Percentiles rank a stretch among this genome's conserved stretches.
Evolutionary conservation across 2,329 filamentous ascomycete genomes (phyloP).

Genomic region (Diaporthe humulicola): DNA sequence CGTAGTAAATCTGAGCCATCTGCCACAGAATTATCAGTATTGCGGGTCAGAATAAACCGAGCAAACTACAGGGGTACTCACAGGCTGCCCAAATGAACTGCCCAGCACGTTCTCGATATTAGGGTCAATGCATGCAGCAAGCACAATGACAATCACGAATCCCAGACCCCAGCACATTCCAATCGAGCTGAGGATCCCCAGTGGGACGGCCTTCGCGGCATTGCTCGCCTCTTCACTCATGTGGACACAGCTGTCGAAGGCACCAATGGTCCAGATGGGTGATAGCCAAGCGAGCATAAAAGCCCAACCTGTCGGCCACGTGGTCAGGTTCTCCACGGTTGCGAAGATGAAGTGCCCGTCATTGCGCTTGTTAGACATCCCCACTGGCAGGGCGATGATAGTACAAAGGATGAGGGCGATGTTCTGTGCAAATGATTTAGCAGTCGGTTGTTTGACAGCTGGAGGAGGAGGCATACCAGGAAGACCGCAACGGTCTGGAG

Average conservation of each 20-base stretch:
- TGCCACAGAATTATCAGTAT: background rate
- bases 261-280: conserved; percentile 73
- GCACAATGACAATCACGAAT: conserved; percentile 68
- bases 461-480: conserved; percentile 45
- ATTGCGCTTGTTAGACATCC: conserved; percentile 55
- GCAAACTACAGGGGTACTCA: conserved; percentile 56
- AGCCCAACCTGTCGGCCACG: conserved; percentile 69
- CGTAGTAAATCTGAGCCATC: conserved; percentile 68
- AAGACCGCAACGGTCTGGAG: conserved; percentile 69
- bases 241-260: conserved; percentile 67
- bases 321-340: conserved; percentile 68
- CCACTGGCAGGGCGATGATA: conserved; percentile 68
- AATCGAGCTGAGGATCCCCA: conserved; percentile 70
- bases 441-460: background rate
- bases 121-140: conserved; percentile 68
- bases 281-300: conserved; percentile 73
- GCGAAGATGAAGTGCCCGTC: conserved; percentile 66
- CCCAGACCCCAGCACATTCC: conserved; percentile 67
- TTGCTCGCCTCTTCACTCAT: conserved; percentile 72
- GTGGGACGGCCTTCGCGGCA: conserved; percentile 69
- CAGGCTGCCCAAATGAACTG: conserved; percentile 69
- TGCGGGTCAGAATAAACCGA: too few species aligned
- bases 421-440: conserved; percentile 50
- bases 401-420: conserved; percentile 68
- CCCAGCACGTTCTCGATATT: conserved; percentile 63